Base-by-base conservation (phyloP, 2,329 filamentous ascomycete species). In the Verticillium klebahnii region DNA sequence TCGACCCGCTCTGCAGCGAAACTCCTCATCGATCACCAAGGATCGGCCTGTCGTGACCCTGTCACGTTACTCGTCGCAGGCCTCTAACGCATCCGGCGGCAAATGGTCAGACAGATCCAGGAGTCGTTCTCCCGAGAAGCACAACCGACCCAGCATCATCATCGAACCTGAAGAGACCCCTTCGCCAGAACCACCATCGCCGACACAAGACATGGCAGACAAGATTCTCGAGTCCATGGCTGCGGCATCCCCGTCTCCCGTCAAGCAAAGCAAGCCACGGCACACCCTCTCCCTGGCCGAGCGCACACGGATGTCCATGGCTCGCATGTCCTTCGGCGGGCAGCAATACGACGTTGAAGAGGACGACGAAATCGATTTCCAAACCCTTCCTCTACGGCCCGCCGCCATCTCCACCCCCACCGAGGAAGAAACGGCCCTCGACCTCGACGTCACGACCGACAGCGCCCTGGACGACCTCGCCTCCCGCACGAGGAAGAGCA, bases 251-350 rank as follows among this genome's bases (percentile, higher is more conserved):
- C 85, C 85, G 0, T 88, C 86, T 0, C 86, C 86, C 0, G 71
- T 76, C 54, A 88, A 86, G 67, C 72, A 70, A 15, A 40, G 66
- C 2, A 82, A 78, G 62, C 75, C 78, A 0, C 79, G 85, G 0
- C 85, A 85, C 58, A 82, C 81, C 0, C 74, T 89, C 9, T 88
- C 89, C 0, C 82, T 95, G 0, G 84, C 89, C 4, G 92, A 96
- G 70, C 89, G 93, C 57, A 96, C 93, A 0, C 86, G 90, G 19
- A 82, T 92, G 60, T 93, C 91, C 19, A 94, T 97, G 87, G 86
- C 88, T 0, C 81, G 87, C 3, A 78, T 85, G 56, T 82, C 85
- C 1, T 74, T 73, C 17, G 60, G 60, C 23, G 59, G 69, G 67
- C 39, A 59, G 19, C 57, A 32, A 9, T 37, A 45, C 4, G 65